These are phyloP conservation scores for Wickerhamia fluorescens DNA, from an alignment of 805 yeast genomes.

Conservation along the genomic window DNA sequence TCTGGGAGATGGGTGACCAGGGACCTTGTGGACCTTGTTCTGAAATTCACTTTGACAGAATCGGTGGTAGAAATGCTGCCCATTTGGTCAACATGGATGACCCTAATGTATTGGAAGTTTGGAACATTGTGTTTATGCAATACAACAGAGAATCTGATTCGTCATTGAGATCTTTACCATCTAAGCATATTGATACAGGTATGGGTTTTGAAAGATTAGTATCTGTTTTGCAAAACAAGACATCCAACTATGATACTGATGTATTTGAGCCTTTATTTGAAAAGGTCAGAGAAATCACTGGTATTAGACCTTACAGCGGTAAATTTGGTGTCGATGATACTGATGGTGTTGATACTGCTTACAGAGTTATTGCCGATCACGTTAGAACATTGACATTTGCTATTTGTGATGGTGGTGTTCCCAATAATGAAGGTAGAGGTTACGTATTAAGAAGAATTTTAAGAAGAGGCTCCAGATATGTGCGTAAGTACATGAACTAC, in stretches of 20 bases:
- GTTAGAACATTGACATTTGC: constrained; percentile 96
- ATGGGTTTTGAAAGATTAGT: constrained; percentile 98
- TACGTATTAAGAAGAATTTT: constrained; percentile 94
- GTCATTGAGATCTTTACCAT: constrained; percentile 75
- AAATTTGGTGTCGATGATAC: constrained; percentile 86
- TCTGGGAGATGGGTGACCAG: constrained; percentile 99
- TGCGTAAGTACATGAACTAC: constrained; percentile 90
- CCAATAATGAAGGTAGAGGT: constrained; percentile 98
- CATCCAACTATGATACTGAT: constrained; percentile 95
- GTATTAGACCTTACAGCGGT: constrained; percentile 86
- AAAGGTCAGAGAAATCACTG: constrained; percentile 86
- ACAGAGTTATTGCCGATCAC: constrained; percentile 97
- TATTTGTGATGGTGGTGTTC: constrained; percentile 97
- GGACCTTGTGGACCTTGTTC: constrained; percentile 99
- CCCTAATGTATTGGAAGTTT: constrained; percentile 94
- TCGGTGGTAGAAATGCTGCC: constrained; percentile 97
- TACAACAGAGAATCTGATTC: constrained; percentile 90
- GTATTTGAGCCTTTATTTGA: constrained; percentile 86
- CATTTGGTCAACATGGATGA: constrained; percentile 90
- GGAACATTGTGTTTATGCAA: constrained; percentile 98
- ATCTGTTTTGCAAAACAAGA: constrained; percentile 82
- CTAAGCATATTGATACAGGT: constrained; percentile 96
- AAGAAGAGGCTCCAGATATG: constrained; percentile 97
- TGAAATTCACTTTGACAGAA: constrained; percentile 95
- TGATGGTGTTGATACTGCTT: constrained; percentile 96